Base-by-base conservation (phyloP, 73 alveolate genomes). In the Urostyla sp. region DNA sequence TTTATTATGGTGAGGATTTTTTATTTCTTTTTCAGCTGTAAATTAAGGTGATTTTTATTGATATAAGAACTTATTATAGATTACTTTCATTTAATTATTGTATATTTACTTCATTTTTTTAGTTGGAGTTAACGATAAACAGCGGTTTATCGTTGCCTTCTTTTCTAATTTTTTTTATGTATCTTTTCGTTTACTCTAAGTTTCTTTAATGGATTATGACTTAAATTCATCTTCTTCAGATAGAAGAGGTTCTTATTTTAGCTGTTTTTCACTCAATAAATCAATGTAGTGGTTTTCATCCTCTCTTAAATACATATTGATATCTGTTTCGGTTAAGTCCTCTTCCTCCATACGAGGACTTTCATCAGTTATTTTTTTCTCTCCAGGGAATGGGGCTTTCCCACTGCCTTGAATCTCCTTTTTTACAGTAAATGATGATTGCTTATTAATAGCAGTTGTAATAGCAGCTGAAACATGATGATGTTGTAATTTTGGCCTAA, bases 71-170 rank as follows among this genome's bases (percentile, higher is more conserved):
- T 63, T 13, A 5, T 23, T 15, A 63, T 63, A 63, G 48, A 63
- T 36, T 4, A 43, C 30, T 10, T 63, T 63, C 27, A 63, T 63
- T 40, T 63, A 10, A 27, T 38, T 30, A 63, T 63, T 50, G 21
- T 63, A 63, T 10, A 13, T 2, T 63, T 30, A 43, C 35, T 31
- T 63, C 48, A 63, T 38, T 23, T 63, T 34, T 23, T 23, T 63
- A 40, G 58, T 38, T 16, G 79, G 79, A 13, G 79, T 63, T 50
- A 63, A 27, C 4, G 79, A 63, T 11, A 37, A 28, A 32, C 79
- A 63, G 23, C 79, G 37, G 4, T n/a, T 55, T n/a, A 23, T 27
- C 10, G 31, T 55, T 13, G 20, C 61, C 20, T 8, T 8, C 27
- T 15, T n/a, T n/a, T n/a, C n/a, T n/a, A n/a, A n/a, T n/a, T n/a